Evolutionary conservation across 202 grass and related monocot species (phyloP).

Genomic region (Carex arenaria): DNA sequence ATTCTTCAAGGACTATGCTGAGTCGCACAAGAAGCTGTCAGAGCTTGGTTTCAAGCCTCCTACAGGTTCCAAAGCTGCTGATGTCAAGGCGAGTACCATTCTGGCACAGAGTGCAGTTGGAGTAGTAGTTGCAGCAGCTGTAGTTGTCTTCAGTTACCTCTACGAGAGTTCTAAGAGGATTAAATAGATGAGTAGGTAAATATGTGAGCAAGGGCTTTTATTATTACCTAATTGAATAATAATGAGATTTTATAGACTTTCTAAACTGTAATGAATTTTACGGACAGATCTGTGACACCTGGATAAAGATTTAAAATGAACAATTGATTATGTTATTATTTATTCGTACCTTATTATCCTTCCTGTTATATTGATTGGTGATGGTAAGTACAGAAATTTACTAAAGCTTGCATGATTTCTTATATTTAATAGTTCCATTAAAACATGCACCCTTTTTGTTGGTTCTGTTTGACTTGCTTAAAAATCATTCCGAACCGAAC

Average conservation of each 20-base stretch:
- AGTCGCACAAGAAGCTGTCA: constrained; percentile 92
- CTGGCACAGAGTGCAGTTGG: constrained; percentile 76
- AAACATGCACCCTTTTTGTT: neutral
- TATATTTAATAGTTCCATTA: neutral
- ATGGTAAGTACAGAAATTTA: neutral
- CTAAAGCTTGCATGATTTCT: neutral
- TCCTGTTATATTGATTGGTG: neutral
- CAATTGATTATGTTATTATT: neutral
- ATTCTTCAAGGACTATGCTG: constrained; percentile 89
- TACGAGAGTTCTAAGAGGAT: constrained; percentile 68
- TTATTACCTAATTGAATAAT: constrained; percentile 17
- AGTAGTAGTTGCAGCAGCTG: constrained; percentile 72
- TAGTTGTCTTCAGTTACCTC: constrained; percentile 62
- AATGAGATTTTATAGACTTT: constrained; percentile 4
- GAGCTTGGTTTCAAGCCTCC: constrained; percentile 66
- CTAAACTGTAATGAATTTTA: constrained; percentile 6
- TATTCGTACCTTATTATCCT: neutral
- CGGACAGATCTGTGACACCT: neutral
- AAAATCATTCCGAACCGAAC: neutral
- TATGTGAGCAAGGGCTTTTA: neutral
- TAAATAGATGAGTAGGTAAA: constrained; percentile 42
- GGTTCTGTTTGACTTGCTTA: neutral
- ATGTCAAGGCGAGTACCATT: constrained; percentile 38
- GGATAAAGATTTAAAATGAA: neutral
- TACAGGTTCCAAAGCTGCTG: constrained; percentile 32